Conservation (phyloP, 192 early-diverging fungal species). For the Coemansia sp. region DNA sequence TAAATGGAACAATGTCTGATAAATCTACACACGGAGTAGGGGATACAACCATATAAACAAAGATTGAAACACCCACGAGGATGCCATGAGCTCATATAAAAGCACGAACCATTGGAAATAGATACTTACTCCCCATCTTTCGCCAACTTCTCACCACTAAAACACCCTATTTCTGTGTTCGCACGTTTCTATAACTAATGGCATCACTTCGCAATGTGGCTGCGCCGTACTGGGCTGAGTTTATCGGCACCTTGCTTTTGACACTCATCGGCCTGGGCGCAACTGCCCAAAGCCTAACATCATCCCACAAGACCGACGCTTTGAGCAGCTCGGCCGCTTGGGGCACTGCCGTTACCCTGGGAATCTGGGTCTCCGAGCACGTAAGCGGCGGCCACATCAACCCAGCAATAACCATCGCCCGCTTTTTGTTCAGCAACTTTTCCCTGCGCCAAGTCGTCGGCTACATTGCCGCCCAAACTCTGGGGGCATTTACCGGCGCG, state of each 20-base stretch:
- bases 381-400: conserved; percentile 54
- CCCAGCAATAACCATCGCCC: conserved; percentile 50
- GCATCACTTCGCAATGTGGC: conserved; percentile 40
- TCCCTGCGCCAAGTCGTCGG: conserved; percentile 28
- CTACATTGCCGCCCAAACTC: conserved; percentile 49
- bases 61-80: too few relatives aligned
- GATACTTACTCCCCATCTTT: too few relatives aligned
- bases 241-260: conserved; percentile 41
- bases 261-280: conserved; percentile 31
- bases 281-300: conserved; percentile 31
- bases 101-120: too few relatives aligned
- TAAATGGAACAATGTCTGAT: too few relatives aligned
- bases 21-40: too few relatives aligned
- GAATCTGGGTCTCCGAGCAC: conserved; percentile 34
- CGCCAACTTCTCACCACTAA: too few relatives aligned
- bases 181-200: conserved; percentile 7
- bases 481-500: conserved; percentile 54
- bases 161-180: not conserved
- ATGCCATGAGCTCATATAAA: too few relatives aligned
- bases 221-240: conserved; percentile 51
- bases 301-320: conserved; percentile 11
- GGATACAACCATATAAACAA: too few relatives aligned
- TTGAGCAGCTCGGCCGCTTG: conserved; percentile 42
- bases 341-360: conserved; percentile 35
- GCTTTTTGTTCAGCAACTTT: conserved; percentile 46